Evolutionary conservation across 306 rosid species (phyloP), one percentile per base, ranked within the genome.

Genomic region (Echinosophora koreensis): DNA sequence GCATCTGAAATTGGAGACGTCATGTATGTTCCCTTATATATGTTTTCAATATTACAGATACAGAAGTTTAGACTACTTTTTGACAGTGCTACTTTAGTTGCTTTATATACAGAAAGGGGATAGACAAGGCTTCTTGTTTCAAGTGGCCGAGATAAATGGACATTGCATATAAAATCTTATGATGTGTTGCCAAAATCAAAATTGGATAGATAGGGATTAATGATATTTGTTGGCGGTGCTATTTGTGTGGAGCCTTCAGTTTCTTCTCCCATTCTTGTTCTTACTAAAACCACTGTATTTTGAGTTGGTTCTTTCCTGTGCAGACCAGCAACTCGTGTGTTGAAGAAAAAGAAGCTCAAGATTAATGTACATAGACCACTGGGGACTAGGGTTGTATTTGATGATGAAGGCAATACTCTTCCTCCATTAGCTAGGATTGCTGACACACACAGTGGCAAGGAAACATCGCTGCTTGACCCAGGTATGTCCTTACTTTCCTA

Each of bases 291-390:
- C 22, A 49, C n/a, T 41, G 35, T 37, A 55, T 50, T 51, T 63
- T 70, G 69, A 77, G 65, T 72, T 46, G 37, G 46, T 38, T 76
- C 59, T 71, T 78, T 51, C 13, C 28, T 68, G 54, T 79, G 85
- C 73, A 92, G 97, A 61, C 88, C 81, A 2, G 77, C 76, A 57
- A 87, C 90, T 42, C 87, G 87, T 60, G 76, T 95, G 66, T 78
- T 67, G 74, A 95, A 92, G 90, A 92, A 90, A 81, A 92, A 89
- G 89, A 92, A 95, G 86, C 84, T 92, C 79, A 92, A 91, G 89
- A 90, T 92, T 87, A 90, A 90, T 66, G 6, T 89, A 18, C 91
- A 86, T 61, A 89, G 92, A 82, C 99, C 99, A 16, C 58, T 83
- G 4, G 97, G 99, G 66, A 88, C 86, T 41, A 88, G 93, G 71